phyloP scores from a whole-genome alignment of 371 early-diverging fungal genomes.

The Mucor ambiguus region DNA sequence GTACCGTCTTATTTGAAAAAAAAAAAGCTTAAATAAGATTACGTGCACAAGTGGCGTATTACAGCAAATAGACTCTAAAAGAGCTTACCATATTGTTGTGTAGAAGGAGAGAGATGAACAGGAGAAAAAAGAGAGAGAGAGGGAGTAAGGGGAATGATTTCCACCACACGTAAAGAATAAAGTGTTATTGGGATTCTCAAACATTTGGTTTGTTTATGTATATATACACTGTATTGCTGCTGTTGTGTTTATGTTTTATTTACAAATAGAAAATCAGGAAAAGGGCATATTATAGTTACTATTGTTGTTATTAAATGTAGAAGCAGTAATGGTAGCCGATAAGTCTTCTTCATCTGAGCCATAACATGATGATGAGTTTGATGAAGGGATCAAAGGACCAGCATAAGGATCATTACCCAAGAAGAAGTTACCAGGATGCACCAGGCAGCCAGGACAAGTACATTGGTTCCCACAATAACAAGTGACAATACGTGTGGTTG shows the following conservation, averaged over 20 bases:
- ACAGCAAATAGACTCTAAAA: too few species aligned
- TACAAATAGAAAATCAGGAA: slow-evolving; percentile 72
- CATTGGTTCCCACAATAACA: slow-evolving; percentile 38
- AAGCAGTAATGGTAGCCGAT: neutral
- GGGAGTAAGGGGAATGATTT: neutral
- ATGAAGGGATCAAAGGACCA: slow-evolving; percentile 25
- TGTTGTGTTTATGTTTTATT: slow-evolving; percentile 53
- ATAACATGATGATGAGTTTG: slow-evolving; percentile 33
- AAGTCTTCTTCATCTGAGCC: slow-evolving; percentile 36
- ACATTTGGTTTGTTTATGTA: neutral
- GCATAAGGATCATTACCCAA: slow-evolving; percentile 38
- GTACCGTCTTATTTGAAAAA: neutral
- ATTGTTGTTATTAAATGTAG: slow-evolving; percentile 4
- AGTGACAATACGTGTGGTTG: slow-evolving; percentile 39
- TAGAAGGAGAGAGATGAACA: too few species aligned
- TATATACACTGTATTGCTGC: slow-evolving; percentile 6
- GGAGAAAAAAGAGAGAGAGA: neutral
- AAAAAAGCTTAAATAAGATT: neutral
- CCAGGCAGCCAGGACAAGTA: slow-evolving; percentile 42
- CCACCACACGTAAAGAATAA: neutral
- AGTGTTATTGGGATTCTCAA: neutral
- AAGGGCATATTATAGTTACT: slow-evolving; percentile 10
- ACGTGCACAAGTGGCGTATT: neutral
- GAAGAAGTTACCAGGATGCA: slow-evolving; percentile 37
- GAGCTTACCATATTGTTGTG: neutral